Base-by-base conservation (phyloP, 1,139 yeast species). In the Wickerhamomyces sp. region DNA sequence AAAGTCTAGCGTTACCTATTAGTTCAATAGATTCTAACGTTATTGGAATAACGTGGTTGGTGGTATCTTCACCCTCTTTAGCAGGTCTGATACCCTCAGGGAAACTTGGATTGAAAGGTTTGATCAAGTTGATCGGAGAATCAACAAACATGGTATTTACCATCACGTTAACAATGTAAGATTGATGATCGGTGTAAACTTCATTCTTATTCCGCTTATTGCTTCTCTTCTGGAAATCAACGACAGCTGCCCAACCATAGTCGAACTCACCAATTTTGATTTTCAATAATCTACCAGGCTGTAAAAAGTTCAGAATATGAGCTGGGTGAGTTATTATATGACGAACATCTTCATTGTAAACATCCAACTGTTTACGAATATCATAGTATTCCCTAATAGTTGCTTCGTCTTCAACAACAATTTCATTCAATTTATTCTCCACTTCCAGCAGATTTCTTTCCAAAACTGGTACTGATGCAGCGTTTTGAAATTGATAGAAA, bases 221-320 rank as follows among this genome's bases (percentile, higher is more conserved):
- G 21, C 65, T 66, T 60, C 97, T 75, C 61, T 88, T 89, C 36
- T 75, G 71, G 54, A 81, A 86, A 29, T 80, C 76, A 8, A 87
- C 81, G 17, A 90, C 92, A 60, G 87, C 85, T 40, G 92, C 97
- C 98, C 98, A 94, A 10, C 96, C 97, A 59, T 89, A 94, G 48
- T 89, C 86, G 47, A 64, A 56, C 14, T 67, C 68, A 14, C 74
- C 62, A 38, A 64, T 47, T 42, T 73, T 73, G 16, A 94, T 77
- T 52, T 81, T 79, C 33, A 90, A 67, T 42, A 94, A 73, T 62
- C 98, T 76, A 28, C 99, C 99, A 21, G 88, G 79, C 61, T 89
- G 95, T 52, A 94, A 67, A 59, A 84, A 94, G 25, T 87, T 86
- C 41, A 90, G 68, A 22, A 82, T 72, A 59, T 90, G 81, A 9